Base-by-base conservation (phyloP, 1,284 basidiomycete genomes). In the Mycena citricolor region DNA sequence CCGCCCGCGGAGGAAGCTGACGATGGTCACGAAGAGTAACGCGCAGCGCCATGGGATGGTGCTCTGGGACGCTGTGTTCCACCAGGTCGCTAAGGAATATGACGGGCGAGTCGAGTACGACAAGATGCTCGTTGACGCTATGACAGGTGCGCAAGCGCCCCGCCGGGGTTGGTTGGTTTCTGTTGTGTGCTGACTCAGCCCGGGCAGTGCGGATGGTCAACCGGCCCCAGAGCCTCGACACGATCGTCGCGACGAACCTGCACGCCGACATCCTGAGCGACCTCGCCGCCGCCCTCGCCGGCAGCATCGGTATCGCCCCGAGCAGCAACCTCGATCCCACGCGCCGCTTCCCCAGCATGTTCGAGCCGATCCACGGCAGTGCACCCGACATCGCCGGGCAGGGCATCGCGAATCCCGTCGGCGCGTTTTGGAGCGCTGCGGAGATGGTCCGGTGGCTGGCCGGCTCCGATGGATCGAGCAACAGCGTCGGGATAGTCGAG, bases 331-430 rank as follows among this genome's bases (percentile, higher is more conserved):
- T 79, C 35, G 76, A 81, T 49, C 79, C 79, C 1, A 64, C 70
- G 4, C 49, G 66, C 5, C 61, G 60, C 41, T 56, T 65, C 46
- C 77, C 77, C 1, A 72, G 69, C 30, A 56, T 73, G 37, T 70
- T 77, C 54, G 69, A 77, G 50, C 74, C 71, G 5, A 73, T 85
- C 13, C 78, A 80, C 52, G 78, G 79, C 13, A 83, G 80, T 38
- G 86, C 86, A 3, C 85, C 84, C 22, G 85, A 88, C 58, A 87
- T 88, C 50, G 82, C 81, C 25, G 83, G 83, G 6, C 75, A 81
- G 56, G 79, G 80, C 5, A 82, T 86, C 54, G 85, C 86, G 35
- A 89, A 88, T 66, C 86, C 85, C 2, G 73, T 90, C 44, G 86
- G 84, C 11, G 76, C 75, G 66, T 75, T 81, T 47, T 80, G 77